These are phyloP conservation scores for Metschnikowia arizonensis DNA, from an alignment of 805 yeast genomes.

Conservation along the genomic window DNA sequence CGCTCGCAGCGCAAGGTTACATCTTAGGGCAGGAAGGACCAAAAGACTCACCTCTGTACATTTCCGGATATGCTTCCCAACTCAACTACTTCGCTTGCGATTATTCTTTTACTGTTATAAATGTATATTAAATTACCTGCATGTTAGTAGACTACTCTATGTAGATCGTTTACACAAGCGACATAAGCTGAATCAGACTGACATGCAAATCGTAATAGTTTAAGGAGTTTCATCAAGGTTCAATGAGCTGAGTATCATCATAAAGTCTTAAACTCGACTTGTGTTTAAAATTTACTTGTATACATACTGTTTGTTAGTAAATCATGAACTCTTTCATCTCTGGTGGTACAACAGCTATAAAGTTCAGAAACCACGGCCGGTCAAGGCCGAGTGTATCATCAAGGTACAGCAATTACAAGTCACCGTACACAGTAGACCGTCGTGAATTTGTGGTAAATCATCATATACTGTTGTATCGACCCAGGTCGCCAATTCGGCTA, in stretches of 20 bases:
- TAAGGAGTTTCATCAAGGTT: conserved; percentile 25
- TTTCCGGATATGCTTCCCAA: not conserved
- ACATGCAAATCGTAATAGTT: conserved; percentile 38
- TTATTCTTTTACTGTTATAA: not conserved
- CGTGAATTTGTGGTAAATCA: conserved; percentile 48
- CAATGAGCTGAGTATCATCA: conserved; percentile 17
- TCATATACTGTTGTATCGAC: conserved; percentile 31
- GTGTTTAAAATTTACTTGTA: not conserved
- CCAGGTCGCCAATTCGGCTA: no score
- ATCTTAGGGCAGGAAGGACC: not conserved
- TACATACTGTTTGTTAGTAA: conserved; percentile 8
- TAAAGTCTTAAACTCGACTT: not conserved
- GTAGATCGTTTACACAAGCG: not conserved
- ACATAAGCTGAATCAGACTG: conserved; percentile 31
- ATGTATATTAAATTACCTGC: not conserved
- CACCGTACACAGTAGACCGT: conserved; percentile 49
- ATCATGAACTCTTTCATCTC: not conserved
- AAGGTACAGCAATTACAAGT: conserved; percentile 42
- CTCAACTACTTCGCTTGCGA: not conserved
- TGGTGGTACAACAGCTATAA: not conserved
- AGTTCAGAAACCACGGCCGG: conserved; percentile 50
- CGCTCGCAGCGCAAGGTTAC: not conserved
- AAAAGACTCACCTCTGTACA: not conserved
- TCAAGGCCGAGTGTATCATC: conserved; percentile 47
- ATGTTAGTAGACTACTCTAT: conserved; percentile 3